Evolutionary conservation across 106 monocot genomes (phyloP).

Genomic region (Dendrobium chrysotoxum): DNA sequence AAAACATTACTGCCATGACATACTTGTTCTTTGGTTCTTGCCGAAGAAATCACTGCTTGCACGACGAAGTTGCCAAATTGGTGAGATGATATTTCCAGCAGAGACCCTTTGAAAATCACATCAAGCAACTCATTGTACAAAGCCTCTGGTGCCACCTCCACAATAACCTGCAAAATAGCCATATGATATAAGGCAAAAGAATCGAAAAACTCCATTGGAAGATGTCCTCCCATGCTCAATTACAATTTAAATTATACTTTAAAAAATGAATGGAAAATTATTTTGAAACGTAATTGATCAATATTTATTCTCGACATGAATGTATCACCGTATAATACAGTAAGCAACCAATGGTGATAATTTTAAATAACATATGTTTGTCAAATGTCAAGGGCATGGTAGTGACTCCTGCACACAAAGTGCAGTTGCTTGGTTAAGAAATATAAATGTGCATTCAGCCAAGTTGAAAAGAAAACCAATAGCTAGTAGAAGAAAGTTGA

Average conservation of each 20-base stretch:
- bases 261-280: background rate
- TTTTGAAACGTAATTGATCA: background rate
- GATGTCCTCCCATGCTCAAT: background rate
- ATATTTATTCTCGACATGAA: background rate
- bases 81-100: slow-evolving; percentile 66
- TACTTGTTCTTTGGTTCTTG: slow-evolving; percentile 66
- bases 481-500: background rate
- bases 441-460: background rate
- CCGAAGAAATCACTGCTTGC: slow-evolving; percentile 82
- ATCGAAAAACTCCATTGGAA: background rate
- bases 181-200: background rate
- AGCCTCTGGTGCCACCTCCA: slow-evolving; percentile 52
- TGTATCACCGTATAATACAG: background rate
- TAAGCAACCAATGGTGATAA: background rate
- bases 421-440: background rate
- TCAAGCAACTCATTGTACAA: slow-evolving; percentile 38
- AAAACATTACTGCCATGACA: background rate
- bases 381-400: no score
- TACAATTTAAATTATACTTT: background rate
- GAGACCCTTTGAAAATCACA: slow-evolving; percentile 58
- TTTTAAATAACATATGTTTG: background rate
- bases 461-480: background rate
- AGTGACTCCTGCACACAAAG: no score
- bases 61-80: slow-evolving; percentile 81
- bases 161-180: slow-evolving; percentile 44